Conservation (phyloP, 306 rosid species). For the Medicago lupulina region DNA sequence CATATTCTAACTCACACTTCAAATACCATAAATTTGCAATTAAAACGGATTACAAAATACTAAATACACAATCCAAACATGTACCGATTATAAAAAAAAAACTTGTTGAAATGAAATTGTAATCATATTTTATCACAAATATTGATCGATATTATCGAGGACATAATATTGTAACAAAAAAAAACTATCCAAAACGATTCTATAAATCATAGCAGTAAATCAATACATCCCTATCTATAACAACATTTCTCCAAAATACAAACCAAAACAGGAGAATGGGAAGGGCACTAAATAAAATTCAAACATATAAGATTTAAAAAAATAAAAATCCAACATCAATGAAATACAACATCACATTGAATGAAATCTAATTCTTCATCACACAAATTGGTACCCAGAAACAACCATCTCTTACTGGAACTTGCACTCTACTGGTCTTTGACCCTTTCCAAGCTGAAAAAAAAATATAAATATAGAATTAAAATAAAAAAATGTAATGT, state of each 20-base stretch:
- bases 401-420: slow-evolving; percentile 59
- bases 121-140: no score
- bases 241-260: slow-evolving; percentile 44
- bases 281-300: slow-evolving; percentile 29
- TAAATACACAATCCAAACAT: no score
- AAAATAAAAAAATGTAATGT: neutral
- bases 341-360: neutral
- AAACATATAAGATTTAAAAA: slow-evolving; percentile 26
- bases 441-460: slow-evolving; percentile 40
- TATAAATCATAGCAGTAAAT: slow-evolving; percentile 20
- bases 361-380: slow-evolving; percentile 29
- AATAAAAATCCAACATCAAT: slow-evolving; percentile 45
- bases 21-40: no score
- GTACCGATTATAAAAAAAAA: no score
- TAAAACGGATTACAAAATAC: no score
- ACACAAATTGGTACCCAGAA: slow-evolving; percentile 22
- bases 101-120: no score
- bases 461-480: neutral
- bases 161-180: no score
- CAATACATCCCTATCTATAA: neutral
- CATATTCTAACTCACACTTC: no score
- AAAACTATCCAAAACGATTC: neutral
- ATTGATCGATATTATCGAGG: no score
- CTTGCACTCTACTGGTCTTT: slow-evolving; percentile 68
- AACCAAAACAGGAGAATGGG: slow-evolving; percentile 13